Percentiles rank a stretch among this genome's conserved stretches.
Conservation (phyloP, 768 basidiomycete species). For the Grammothele lineata region DNA sequence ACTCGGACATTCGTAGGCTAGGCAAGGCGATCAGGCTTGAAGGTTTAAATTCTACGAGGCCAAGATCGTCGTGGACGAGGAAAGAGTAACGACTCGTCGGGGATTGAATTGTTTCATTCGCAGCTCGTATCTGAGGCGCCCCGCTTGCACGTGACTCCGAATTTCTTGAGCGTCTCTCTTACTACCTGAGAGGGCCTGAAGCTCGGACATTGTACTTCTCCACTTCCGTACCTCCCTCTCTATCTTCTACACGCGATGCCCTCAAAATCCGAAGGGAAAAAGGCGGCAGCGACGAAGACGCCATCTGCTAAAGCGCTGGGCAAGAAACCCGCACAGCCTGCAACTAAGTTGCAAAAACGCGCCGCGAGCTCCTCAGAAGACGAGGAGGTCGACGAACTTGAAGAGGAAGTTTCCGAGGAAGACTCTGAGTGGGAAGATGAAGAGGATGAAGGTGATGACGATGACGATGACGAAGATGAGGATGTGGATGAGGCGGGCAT, state of each 20-base stretch:
- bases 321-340: not conserved
- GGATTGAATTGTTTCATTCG: no score
- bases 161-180: conserved; percentile 8
- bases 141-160: conserved; percentile 3
- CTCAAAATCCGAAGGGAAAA: conserved; percentile 1
- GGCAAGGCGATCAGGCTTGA: no score
- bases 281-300: not conserved
- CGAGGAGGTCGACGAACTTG: conserved; percentile 2
- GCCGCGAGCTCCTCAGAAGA: conserved; percentile 7
- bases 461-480: conserved; percentile 28
- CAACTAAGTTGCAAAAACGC: conserved; percentile 6
- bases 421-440: not conserved
- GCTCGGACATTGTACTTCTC: not conserved
- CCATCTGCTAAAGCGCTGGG: not conserved
- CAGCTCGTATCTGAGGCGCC: no score
- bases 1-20: no score
- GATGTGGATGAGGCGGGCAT: conserved; percentile 56
- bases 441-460: not conserved
- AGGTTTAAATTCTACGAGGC: no score
- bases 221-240: not conserved
- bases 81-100: no score
- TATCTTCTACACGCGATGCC: conserved; percentile 3
- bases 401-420: not conserved
- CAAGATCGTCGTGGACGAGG: no score
- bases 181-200: not conserved